A percentile compares a stretch with the other conserved stretches of the same genome.
phyloP scores from a whole-genome alignment of 257 asterid species.

The Osmanthus fragrans region DNA sequence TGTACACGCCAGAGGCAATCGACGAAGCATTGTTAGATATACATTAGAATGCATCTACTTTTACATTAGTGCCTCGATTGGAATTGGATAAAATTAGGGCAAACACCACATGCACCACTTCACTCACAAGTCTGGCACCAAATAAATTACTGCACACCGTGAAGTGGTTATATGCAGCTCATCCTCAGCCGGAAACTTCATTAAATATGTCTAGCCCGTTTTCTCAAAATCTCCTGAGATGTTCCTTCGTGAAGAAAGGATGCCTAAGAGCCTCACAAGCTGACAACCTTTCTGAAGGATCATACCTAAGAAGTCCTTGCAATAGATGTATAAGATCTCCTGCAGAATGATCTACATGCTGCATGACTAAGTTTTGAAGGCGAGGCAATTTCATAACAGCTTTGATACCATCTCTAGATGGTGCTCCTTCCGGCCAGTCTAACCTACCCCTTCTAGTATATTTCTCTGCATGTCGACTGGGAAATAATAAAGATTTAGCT shows the following conservation, averaged over 20 bases:
- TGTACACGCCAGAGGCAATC: neutral
- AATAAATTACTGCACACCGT: no score
- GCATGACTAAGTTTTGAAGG: constrained; percentile 83
- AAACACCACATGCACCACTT: neutral
- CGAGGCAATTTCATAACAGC: constrained; percentile 73
- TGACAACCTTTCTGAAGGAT: constrained; percentile 71
- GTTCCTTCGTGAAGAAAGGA: constrained; percentile 71
- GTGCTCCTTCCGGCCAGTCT: constrained; percentile 92
- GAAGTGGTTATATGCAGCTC: neutral
- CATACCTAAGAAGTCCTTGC: constrained; percentile 81
- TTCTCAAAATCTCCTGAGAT: constrained; percentile 27
- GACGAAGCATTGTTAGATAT: neutral
- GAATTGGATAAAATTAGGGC: neutral
- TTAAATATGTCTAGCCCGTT: neutral
- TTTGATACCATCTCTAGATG: constrained; percentile 79
- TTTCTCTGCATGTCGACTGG: constrained; percentile 74
- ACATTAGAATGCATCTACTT: neutral
- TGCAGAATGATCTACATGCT: constrained; percentile 91
- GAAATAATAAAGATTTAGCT: neutral
- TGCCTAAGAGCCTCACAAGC: constrained; percentile 77
- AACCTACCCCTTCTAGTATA: constrained; percentile 70
- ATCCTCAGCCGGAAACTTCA: neutral
- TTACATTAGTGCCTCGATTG: neutral
- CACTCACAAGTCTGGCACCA: neutral
- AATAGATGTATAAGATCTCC: constrained; percentile 79